Evolutionary conservation across 2,329 filamentous ascomycete species (phyloP).

Genomic region (Colletotrichum higginsianum): DNA sequence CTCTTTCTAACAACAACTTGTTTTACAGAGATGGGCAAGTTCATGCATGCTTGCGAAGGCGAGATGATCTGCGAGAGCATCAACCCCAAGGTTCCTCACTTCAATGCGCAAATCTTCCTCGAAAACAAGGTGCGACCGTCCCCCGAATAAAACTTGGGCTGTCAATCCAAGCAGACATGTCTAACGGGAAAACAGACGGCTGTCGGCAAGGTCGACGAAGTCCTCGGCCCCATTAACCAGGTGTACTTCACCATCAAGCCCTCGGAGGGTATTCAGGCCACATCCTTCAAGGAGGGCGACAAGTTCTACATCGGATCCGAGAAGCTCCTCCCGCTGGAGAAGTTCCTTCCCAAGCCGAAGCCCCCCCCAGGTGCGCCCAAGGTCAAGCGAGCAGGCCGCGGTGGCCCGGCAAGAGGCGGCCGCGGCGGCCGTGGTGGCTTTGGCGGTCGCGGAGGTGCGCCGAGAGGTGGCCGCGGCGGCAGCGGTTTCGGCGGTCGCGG

Average conservation of each 20-base stretch:
- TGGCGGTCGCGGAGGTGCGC: slow-evolving; percentile 44
- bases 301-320: slow-evolving; percentile 97
- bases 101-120: slow-evolving; percentile 98
- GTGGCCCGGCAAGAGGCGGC: slow-evolving; percentile 57
- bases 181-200: slow-evolving; percentile 69
- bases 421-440: slow-evolving; percentile 57
- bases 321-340: slow-evolving; percentile 94
- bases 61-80: slow-evolving; percentile 98
- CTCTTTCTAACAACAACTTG: slow-evolving; percentile 31
- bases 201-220: slow-evolving; percentile 97
- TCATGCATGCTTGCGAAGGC: slow-evolving; percentile 95
- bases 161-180: neutral
- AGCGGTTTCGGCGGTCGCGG: slow-evolving; percentile 48
- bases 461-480: slow-evolving; percentile 47
- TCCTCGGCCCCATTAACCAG: slow-evolving; percentile 97
- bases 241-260: slow-evolving; percentile 99
- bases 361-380: slow-evolving; percentile 74
- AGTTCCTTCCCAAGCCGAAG: slow-evolving; percentile 97
- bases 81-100: slow-evolving; percentile 97
- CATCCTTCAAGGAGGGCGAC: slow-evolving; percentile 95
- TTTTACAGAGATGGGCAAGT: slow-evolving; percentile 86
- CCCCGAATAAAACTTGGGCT: neutral
- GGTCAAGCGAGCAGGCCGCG: slow-evolving; percentile 71
- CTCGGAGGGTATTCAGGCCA: slow-evolving; percentile 93
- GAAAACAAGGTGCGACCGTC: slow-evolving; percentile 85